Evolutionary conservation across 805 yeast species (phyloP), one percentile per base, ranked within the genome.

Genomic region (Debaryomyces hansenii): DNA sequence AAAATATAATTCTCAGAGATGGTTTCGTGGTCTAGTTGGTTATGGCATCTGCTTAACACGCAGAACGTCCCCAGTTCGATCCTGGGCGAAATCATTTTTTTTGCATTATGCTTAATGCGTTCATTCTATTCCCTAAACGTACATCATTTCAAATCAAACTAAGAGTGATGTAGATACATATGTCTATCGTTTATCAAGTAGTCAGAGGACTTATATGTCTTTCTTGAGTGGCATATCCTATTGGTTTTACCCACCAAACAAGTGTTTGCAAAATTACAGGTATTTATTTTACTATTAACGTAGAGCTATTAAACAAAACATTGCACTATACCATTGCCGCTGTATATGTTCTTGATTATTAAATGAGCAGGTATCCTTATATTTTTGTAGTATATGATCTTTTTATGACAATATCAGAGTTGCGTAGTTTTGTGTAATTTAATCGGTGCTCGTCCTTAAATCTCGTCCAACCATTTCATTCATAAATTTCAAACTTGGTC

Each of bases 41-140:
- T 83, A 91, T 91, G 97, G 96, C 97, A 87, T 88, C 94, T 90
- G 97, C 97, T 89, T 91, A 90, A 91, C 97, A 91, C 97, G 97
- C 96, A 90, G 94, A 88, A 88, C 90, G 97, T 92, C 97, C 97
- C 97, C 97, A 90, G 97, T 92, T 92, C 97, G 97, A 92, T 90
- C 97, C 97, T 91, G 97, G 97, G 97, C 90, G 87, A 84, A 89
- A 86, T 90, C 97, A 90, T 57, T 64, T 65, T 64, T 75, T 72
- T 68, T 60, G 55, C 59, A 7, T 4, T 27, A 4, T 20, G n/a
- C 6, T 9, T 7, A 32, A 14, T 32, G 11, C 15, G 2, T 15
- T 5, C 7, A 32, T 7, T 2, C 2, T 24, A 7, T 24, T 24
- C 4, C 10, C 10, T 24, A 24, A 24, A 4, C 27, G 10, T 24